Conservation (phyloP, 106 monocot genomes). For the Acorus gramineus region DNA sequence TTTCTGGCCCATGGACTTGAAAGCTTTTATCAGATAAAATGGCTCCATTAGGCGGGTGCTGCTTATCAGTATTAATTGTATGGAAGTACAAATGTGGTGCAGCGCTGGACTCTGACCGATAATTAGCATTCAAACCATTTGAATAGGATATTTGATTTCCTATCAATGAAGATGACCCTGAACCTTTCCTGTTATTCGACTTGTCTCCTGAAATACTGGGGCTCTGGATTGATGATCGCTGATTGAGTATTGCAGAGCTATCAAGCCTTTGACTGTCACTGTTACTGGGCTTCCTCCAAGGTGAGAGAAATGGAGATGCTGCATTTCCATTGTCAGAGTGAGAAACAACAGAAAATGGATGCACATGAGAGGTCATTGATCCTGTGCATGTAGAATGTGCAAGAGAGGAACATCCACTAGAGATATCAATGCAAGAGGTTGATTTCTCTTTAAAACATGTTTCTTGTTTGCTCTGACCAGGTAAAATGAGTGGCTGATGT, state of each 20-base stretch:
- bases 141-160: neutral
- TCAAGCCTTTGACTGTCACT: constrained; percentile 1
- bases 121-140: constrained; percentile 2
- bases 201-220: neutral
- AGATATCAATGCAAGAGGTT: constrained; percentile 1
- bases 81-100: neutral
- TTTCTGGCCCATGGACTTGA: neutral
- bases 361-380: neutral
- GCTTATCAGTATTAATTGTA: neutral
- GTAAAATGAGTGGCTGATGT: neutral
- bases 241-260: constrained; percentile 3
- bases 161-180: neutral
- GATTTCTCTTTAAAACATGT: constrained; percentile 21
- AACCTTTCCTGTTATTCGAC: neutral
- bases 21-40: neutral
- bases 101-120: neutral
- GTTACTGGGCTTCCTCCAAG: constrained; percentile 13
- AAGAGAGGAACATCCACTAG: constrained; percentile 5
- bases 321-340: constrained; percentile 5
- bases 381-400: constrained; percentile 3
- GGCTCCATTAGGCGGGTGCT: neutral
- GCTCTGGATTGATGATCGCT: constrained; percentile 8
- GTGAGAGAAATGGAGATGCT: constrained; percentile 5
- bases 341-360: constrained; percentile 8
- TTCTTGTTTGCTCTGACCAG: constrained; percentile 8